These are phyloP conservation scores for Dendrobium nobile DNA, from an alignment of 106 monocot genomes.

Conservation along the genomic window DNA sequence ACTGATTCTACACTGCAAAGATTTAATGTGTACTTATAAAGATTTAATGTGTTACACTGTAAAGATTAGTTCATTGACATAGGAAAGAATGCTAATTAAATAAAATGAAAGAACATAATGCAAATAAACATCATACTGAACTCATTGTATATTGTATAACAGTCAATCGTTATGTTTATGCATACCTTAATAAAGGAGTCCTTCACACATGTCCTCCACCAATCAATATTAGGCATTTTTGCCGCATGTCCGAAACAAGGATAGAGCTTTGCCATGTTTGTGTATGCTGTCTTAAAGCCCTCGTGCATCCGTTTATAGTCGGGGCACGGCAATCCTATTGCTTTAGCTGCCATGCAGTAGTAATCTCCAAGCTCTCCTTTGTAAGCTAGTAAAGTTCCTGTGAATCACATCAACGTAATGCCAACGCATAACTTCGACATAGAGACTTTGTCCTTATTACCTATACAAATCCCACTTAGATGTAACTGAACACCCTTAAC, in stretches of 20 bases:
- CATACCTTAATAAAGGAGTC: constrained; percentile 84
- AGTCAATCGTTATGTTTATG: background rate
- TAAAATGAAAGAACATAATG: background rate
- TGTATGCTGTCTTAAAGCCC: constrained; percentile 86
- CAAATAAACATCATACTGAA: too few species aligned
- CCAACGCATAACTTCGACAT: constrained; percentile 71
- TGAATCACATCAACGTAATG: constrained; percentile 92
- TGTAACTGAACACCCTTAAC: background rate
- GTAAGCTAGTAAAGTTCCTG: constrained; percentile 91
- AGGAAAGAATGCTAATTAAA: background rate
- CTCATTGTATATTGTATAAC: too few species aligned
- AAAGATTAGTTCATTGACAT: background rate
- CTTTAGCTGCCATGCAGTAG: constrained; percentile 97
- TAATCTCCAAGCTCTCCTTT: constrained; percentile 99
- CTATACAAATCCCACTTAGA: too few species aligned
- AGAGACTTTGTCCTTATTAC: constrained; percentile 56
- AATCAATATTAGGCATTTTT: constrained; percentile 81
- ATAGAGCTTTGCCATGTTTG: constrained; percentile 68
- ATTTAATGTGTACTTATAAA: background rate
- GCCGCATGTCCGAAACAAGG: constrained; percentile 87
- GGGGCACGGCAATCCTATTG: constrained; percentile 82
- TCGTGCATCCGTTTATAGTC: constrained; percentile 96
- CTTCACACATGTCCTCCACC: constrained; percentile 94
- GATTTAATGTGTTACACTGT: too few species aligned
- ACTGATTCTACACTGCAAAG: background rate